phyloP scores from a whole-genome alignment of 1,284 basidiomycete species.

The Ganoderma lingzhi region DNA sequence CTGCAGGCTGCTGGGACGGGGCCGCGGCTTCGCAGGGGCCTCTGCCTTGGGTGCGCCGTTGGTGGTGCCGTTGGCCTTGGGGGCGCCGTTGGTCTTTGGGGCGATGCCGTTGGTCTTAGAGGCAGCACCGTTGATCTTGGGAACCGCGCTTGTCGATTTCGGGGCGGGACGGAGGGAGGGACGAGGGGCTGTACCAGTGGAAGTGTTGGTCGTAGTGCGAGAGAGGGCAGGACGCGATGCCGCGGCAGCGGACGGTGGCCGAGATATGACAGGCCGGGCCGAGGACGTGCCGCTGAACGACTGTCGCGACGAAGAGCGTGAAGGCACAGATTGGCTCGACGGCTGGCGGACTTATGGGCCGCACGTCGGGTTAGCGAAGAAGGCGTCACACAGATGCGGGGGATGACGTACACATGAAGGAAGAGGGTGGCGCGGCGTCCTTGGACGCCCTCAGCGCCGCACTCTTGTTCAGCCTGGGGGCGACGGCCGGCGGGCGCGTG shows the following conservation, averaged over 20 bases:
- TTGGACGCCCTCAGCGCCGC: slow-evolving; percentile 69
- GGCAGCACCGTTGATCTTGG: slow-evolving; percentile 16
- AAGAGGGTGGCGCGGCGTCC: slow-evolving; percentile 64
- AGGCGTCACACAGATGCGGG: background rate
- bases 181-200: slow-evolving; percentile 15
- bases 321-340: slow-evolving; percentile 25
- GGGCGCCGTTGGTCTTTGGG: slow-evolving; percentile 14
- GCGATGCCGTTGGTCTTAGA: slow-evolving; percentile 28
- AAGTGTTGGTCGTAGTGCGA: slow-evolving; percentile 22
- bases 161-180: slow-evolving; percentile 21
- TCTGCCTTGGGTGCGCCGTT: slow-evolving; percentile 16
- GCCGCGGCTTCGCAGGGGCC: slow-evolving; percentile 38
- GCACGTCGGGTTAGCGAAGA: background rate
- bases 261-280: slow-evolving; percentile 31
- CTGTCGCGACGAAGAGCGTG: slow-evolving; percentile 39
- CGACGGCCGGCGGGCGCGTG: slow-evolving; percentile 65
- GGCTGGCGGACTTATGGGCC: slow-evolving; percentile 34
- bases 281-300: slow-evolving; percentile 36
- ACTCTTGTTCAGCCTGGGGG: slow-evolving; percentile 74
- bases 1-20: slow-evolving; percentile 62
- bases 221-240: slow-evolving; percentile 43
- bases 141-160: slow-evolving; percentile 16
- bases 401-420: slow-evolving; percentile 67
- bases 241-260: slow-evolving; percentile 39
- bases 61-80: slow-evolving; percentile 28